phyloP scores from a whole-genome alignment of 495 filamentous ascomycete genomes.

The Clohesyomyces aquaticus region DNA sequence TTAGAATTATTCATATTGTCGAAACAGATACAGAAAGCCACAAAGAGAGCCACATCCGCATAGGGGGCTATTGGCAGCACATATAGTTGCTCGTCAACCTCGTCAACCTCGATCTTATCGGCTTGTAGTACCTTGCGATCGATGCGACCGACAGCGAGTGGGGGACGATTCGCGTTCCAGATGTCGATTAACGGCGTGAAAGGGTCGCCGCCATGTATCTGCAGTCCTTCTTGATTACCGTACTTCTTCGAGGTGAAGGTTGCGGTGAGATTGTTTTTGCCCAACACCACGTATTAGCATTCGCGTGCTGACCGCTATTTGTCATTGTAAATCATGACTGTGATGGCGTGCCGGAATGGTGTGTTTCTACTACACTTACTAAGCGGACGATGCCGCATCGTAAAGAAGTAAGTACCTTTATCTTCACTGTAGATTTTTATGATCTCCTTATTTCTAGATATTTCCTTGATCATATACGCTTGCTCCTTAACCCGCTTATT shows the following conservation, averaged over 20 bases:
- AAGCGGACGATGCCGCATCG: no score
- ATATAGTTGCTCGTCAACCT: conserved; percentile 65
- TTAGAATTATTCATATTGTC: conserved; percentile 61
- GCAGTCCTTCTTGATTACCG: conserved; percentile 46
- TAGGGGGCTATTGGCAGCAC: conserved; percentile 61
- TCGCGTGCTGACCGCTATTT: not conserved
- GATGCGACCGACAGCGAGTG: conserved; percentile 56
- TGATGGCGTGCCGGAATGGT: not conserved
- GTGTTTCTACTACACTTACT: no score
- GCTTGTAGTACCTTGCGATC: conserved; percentile 59
- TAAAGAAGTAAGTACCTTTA: no score
- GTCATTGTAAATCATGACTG: not conserved
- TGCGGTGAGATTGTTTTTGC: conserved; percentile 54
- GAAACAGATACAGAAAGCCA: conserved; percentile 63
- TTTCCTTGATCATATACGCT: no score
- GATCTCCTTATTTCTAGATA: no score
- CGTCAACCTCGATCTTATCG: conserved; percentile 57
- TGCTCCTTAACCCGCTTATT: no score
- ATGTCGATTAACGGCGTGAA: conserved; percentile 56
- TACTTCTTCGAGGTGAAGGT: conserved; percentile 53
- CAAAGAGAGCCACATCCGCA: conserved; percentile 63
- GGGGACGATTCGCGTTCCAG: conserved; percentile 50
- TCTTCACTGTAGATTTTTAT: no score
- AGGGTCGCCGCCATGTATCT: conserved; percentile 57
- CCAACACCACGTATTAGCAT: no score